These are phyloP conservation scores for Dimocarpus longan DNA, from an alignment of 345 rosid genomes.

Conservation along the genomic window DNA sequence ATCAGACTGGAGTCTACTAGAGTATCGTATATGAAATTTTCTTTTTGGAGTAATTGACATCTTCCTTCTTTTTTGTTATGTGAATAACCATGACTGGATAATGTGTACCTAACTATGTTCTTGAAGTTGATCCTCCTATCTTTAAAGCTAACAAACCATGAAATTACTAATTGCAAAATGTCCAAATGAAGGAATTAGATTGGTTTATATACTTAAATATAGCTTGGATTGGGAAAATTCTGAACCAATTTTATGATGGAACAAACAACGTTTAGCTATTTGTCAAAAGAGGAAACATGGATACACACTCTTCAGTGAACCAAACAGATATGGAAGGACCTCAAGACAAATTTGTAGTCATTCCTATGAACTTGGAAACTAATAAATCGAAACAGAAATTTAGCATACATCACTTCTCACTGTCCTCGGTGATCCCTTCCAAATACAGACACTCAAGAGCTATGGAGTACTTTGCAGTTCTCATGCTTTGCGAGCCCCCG, in stretches of 20 bases:
- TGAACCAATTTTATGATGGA: no score
- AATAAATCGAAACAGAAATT: not conserved
- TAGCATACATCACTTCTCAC: slow-evolving; percentile 22
- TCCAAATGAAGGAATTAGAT: not conserved
- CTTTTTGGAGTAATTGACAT: not conserved
- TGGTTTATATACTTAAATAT: not conserved
- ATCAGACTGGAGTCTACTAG: slow-evolving; percentile 43
- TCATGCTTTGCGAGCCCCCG: slow-evolving; percentile 20
- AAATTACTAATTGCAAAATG: not conserved
- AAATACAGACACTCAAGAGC: slow-evolving; percentile 46
- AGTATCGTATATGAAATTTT: not conserved
- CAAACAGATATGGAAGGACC: not conserved
- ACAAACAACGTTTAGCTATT: not conserved
- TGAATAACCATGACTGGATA: not conserved
- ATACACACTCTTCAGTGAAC: not conserved
- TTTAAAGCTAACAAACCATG: not conserved
- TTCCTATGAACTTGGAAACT: not conserved
- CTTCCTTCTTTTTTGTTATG: not conserved
- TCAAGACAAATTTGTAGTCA: not conserved
- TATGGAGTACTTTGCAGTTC: slow-evolving; percentile 59
- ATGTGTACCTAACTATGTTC: not conserved
- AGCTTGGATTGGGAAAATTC: not conserved
- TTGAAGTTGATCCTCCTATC: not conserved
- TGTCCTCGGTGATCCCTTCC: slow-evolving; percentile 51
- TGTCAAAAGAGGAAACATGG: not conserved